Evolutionary conservation across 768 basidiomycete species (phyloP).

Genomic region (Crucibulum laeve): DNA sequence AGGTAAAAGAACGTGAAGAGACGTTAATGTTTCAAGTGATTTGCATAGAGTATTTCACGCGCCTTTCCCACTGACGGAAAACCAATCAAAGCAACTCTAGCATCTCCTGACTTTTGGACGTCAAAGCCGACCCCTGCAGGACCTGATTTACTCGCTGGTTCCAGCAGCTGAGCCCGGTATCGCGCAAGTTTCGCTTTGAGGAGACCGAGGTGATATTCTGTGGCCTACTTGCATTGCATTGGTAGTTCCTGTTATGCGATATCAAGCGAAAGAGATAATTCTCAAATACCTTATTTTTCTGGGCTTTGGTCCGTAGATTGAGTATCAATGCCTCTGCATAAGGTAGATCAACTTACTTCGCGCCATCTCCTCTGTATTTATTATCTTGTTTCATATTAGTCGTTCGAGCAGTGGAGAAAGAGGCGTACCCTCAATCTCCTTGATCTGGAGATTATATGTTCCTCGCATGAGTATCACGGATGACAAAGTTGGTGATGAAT

Average conservation of each 20-base stretch:
- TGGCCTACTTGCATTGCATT: constrained; percentile 56
- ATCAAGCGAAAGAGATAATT: neutral
- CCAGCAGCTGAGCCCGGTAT: constrained; percentile 92
- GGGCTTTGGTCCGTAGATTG: constrained; percentile 43
- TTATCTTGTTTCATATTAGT: neutral
- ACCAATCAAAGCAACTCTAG: constrained; percentile 87
- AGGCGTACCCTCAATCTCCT: constrained; percentile 87
- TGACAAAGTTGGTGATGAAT: neutral
- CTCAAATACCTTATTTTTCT: constrained; percentile 84
- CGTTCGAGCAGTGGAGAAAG: neutral
- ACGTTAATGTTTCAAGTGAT: neutral
- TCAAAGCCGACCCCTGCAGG: constrained; percentile 83
- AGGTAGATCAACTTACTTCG: constrained; percentile 63
- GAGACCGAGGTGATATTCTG: constrained; percentile 90
- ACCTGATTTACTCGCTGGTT: constrained; percentile 82
- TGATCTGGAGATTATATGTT: constrained; percentile 61
- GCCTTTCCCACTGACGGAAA: constrained; percentile 96
- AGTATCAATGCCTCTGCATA: constrained; percentile 1
- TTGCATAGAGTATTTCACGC: constrained; percentile 4
- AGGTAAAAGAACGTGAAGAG: constrained; percentile 2
- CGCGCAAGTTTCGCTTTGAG: constrained; percentile 93
- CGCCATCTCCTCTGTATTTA: constrained; percentile 85
- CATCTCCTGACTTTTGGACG: constrained; percentile 80
- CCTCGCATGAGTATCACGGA: constrained; percentile 5
- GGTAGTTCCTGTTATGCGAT: constrained; percentile 8